phyloP scores from a whole-genome alignment of 2,329 filamentous ascomycete genomes.

The Nakataea oryzae region DNA sequence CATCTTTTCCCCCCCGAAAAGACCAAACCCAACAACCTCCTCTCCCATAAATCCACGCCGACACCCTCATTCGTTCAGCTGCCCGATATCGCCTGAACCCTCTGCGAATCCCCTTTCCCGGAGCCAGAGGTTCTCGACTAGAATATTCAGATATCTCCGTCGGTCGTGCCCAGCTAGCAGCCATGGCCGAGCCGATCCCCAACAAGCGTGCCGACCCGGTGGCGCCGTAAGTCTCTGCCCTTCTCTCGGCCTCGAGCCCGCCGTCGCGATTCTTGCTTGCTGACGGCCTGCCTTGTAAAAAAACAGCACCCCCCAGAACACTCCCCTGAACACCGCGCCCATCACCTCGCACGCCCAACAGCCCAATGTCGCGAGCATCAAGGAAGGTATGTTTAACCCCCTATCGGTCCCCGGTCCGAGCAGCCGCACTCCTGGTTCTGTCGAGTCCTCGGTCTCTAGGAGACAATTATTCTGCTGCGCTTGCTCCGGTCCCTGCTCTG shows the following conservation, averaged over 20 bases:
- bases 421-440: background rate
- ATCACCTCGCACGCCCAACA: slow-evolving; percentile 97
- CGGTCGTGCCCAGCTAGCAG: background rate
- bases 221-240: slow-evolving; percentile 42
- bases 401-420: background rate
- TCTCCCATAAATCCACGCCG: background rate
- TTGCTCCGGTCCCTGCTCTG: background rate
- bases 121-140: background rate
- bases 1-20: slow-evolving; percentile 1
- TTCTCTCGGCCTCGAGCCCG: slow-evolving; percentile 6
- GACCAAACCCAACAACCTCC: background rate
- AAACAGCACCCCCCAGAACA: slow-evolving; percentile 79
- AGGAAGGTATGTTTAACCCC: slow-evolving; percentile 64
- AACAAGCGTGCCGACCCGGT: slow-evolving; percentile 48
- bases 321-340: slow-evolving; percentile 86
- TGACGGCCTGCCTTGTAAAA: background rate
- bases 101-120: background rate
- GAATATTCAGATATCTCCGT: background rate
- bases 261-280: background rate
- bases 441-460: background rate
- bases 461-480: background rate
- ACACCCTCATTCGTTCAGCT: background rate
- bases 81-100: background rate
- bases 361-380: slow-evolving; percentile 88
- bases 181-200: slow-evolving; percentile 54